Evolutionary conservation across 495 filamentous ascomycete genomes (phyloP), one percentile per base, ranked within the genome.

Genomic region (Hamigera avellanea): DNA sequence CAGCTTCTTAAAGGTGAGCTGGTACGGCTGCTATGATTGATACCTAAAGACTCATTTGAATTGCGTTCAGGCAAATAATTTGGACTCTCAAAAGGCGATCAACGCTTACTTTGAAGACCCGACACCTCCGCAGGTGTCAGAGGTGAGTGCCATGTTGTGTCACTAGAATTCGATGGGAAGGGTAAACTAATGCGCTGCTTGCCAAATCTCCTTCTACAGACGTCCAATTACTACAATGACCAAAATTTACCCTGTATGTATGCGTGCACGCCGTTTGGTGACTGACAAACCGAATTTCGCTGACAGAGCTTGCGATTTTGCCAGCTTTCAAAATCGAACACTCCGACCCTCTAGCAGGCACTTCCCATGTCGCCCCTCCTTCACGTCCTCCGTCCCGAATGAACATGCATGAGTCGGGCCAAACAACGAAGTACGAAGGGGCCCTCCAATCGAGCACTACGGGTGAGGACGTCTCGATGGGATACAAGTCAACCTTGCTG

Each of bases 331-430:
- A 68, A 30, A 74, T 75, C 36, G 66, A 76, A 40, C 59, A 66
- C 18, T 53, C 72, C 37, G 73, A 81, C 39, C 58, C 54, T 26
- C 52, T 61, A 3, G 51, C 61, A 9, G 54, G 64, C 34, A 51
- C 62, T 19, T 48, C 62, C 15, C 66, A 69, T 25, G 54, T 61
- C 26, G 51, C 54, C n/a, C 72, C 77, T 32, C 77, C 76, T 0
- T 78, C 83, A 8, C 75, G 81, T 34, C 81, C 82, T 32, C 80
- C 81, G 1, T 85, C 81, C 6, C 58, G 78, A 52, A 60, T 72
- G 3, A 78, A 75, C 43, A 72, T 57, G 14, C 47, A 53, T 18
- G 57, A 66, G 28, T 42, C 46, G 23, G 40, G 43, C 4, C 33
- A 48, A 27, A 32, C 35, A 9, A 26, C 45, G 9, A 33, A 36